phyloP scores from a whole-genome alignment of 805 yeast species.

The Ogataea pilisensis region DNA sequence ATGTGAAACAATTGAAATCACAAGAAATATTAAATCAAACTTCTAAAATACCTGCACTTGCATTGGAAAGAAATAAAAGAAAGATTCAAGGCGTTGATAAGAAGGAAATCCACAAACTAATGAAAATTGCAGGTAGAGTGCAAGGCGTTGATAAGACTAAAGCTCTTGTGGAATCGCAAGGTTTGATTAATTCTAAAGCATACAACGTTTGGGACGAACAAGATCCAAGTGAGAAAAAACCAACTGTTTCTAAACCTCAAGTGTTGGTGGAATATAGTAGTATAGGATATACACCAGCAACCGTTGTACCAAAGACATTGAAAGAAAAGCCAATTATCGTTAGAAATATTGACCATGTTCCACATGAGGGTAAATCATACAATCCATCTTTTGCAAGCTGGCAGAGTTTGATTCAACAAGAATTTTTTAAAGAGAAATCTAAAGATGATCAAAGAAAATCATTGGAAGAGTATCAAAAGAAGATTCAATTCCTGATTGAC shows the following conservation, averaged over 20 bases:
- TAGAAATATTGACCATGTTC: conserved; percentile 45
- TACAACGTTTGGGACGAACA: conserved; percentile 71
- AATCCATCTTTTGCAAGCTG: conserved; percentile 86
- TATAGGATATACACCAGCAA: conserved; percentile 47
- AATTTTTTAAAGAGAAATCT: conserved; percentile 59
- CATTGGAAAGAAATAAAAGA: conserved; percentile 34
- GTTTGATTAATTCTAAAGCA: conserved; percentile 46
- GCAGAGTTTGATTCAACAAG: conserved; percentile 66
- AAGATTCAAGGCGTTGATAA: conserved; percentile 59
- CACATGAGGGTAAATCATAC: conserved; percentile 88
- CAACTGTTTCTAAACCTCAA: conserved; percentile 32
- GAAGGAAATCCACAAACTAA: conserved; percentile 57
- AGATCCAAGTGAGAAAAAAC: conserved; percentile 14
- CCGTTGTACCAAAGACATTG: conserved; percentile 52
- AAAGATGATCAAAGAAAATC: conserved; percentile 61
- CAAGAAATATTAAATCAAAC: conserved; percentile 65
- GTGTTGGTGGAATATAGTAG: conserved; percentile 30
- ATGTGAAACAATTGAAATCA: conserved; percentile 34
- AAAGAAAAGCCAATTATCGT: conserved; percentile 50
- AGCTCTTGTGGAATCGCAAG: conserved; percentile 60
- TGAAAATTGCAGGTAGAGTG: conserved; percentile 74
- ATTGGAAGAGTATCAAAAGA: conserved; percentile 58
- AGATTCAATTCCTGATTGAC: conserved; percentile 61
- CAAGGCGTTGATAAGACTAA: conserved; percentile 48
- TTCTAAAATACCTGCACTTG: conserved; percentile 72